phyloP scores from a whole-genome alignment of 805 yeast species.

The Saturnispora mendoncae region DNA sequence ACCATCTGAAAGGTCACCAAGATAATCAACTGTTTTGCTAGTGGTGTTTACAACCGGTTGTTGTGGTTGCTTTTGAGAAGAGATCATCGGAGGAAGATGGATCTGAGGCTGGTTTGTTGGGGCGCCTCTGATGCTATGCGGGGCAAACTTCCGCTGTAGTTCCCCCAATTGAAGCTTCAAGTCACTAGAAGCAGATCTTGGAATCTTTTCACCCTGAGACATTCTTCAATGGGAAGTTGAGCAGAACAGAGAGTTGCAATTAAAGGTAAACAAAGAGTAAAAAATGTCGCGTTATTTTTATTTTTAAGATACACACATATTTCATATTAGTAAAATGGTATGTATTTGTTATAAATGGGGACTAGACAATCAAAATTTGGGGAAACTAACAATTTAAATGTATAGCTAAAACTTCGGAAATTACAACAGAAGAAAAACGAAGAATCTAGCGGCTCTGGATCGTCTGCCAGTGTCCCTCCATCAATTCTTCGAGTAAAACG shows the following conservation, averaged over 20 bases:
- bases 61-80: slow-evolving; percentile 7
- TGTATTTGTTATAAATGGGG: background rate
- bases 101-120: slow-evolving; percentile 13
- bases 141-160: slow-evolving; percentile 28
- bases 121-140: slow-evolving; percentile 7
- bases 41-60: slow-evolving; percentile 23
- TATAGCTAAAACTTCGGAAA: slow-evolving; percentile 25
- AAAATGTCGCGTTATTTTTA: no score
- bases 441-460: slow-evolving; percentile 3
- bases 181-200: slow-evolving; percentile 24
- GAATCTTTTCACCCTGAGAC: background rate
- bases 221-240: background rate
- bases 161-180: slow-evolving; percentile 36
- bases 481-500: slow-evolving; percentile 62
- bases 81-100: slow-evolving; percentile 16
- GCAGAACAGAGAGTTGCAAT: background rate
- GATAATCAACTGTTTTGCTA: slow-evolving; percentile 55
- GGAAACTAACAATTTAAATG: background rate
- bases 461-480: slow-evolving; percentile 9
- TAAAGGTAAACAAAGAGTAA: background rate
- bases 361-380: no score
- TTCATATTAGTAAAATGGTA: slow-evolving; percentile 7
- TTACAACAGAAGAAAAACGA: slow-evolving; percentile 20
- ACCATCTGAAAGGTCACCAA: slow-evolving; percentile 67
- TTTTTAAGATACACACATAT: no score